phyloP scores from a whole-genome alignment of 768 basidiomycete species.

The Trametes elegans region DNA sequence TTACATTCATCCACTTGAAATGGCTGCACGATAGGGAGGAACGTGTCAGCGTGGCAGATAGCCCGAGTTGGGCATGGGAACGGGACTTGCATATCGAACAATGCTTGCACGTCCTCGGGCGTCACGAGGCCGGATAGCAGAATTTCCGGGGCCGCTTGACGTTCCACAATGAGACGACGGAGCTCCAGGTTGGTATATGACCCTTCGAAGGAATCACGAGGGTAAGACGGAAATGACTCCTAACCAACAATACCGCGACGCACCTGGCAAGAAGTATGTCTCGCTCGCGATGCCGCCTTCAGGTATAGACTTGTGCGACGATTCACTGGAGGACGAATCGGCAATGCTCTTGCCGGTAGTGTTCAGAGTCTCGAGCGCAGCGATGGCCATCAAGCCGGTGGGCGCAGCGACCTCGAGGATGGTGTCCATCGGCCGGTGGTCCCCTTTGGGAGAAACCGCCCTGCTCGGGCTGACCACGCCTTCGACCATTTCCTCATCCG shows the following conservation, averaged over 20 bases:
- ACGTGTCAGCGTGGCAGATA: constrained; percentile 23
- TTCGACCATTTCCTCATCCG: constrained; percentile 21
- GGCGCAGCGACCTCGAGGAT: constrained; percentile 23
- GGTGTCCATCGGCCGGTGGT: constrained; percentile 10
- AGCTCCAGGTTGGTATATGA: constrained; percentile 31
- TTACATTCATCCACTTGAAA: constrained; percentile 46
- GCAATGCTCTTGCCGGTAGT: background rate
- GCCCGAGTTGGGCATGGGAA: background rate
- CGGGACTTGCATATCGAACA: constrained; percentile 32
- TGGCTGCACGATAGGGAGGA: constrained; percentile 37
- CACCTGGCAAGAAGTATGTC: constrained; percentile 27
- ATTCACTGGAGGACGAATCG: constrained; percentile 6
- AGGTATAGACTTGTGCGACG: background rate
- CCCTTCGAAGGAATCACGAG: constrained; percentile 14
- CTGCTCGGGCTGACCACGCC: constrained; percentile 18
- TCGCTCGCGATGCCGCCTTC: constrained; percentile 20
- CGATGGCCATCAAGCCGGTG: constrained; percentile 14
- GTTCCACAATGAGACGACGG: constrained; percentile 33
- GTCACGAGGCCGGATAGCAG: constrained; percentile 32
- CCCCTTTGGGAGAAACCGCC: constrained; percentile 8
- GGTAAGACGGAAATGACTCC: background rate
- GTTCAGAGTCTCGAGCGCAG: constrained; percentile 15
- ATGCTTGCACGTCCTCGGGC: constrained; percentile 27
- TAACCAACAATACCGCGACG: too few relatives aligned
- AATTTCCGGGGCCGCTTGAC: constrained; percentile 32